These are phyloP conservation scores for Schwanniomyces pseudopolymorphus DNA, from an alignment of 805 yeast species.

Conservation along the genomic window DNA sequence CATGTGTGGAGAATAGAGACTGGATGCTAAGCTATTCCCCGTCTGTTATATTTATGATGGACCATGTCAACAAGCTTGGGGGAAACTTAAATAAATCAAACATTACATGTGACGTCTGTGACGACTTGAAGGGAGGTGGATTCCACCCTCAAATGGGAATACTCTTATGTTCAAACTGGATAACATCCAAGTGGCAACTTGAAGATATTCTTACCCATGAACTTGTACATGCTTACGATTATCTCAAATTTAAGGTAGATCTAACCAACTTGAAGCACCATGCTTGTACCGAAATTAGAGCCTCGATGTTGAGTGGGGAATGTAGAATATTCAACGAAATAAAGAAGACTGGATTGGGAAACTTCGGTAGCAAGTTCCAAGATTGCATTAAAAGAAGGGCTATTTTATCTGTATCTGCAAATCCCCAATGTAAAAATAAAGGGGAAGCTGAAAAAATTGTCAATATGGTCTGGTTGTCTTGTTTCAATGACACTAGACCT, in stretches of 20 bases:
- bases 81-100: slow-evolving; percentile 49
- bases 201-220: slow-evolving; percentile 95
- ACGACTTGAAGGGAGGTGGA: slow-evolving; percentile 83
- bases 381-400: slow-evolving; percentile 90
- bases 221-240: slow-evolving; percentile 89
- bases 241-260: slow-evolving; percentile 82
- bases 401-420: slow-evolving; percentile 74
- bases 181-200: slow-evolving; percentile 70
- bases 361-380: slow-evolving; percentile 81
- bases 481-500: slow-evolving; percentile 94
- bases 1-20: slow-evolving; percentile 73
- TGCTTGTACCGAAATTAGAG: slow-evolving; percentile 96
- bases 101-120: slow-evolving; percentile 80
- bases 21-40: slow-evolving; percentile 85
- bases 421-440: slow-evolving; percentile 74
- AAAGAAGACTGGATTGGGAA: slow-evolving; percentile 49
- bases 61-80: slow-evolving; percentile 69
- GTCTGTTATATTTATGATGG: slow-evolving; percentile 80
- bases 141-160: slow-evolving; percentile 90
- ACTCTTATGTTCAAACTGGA: slow-evolving; percentile 80
- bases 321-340: slow-evolving; percentile 89
- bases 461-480: slow-evolving; percentile 85
- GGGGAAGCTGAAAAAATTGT: slow-evolving; percentile 79
- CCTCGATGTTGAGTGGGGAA: slow-evolving; percentile 90
- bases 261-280: slow-evolving; percentile 86